Conservation (phyloP, 345 rosid species). For the Linum tenue region DNA sequence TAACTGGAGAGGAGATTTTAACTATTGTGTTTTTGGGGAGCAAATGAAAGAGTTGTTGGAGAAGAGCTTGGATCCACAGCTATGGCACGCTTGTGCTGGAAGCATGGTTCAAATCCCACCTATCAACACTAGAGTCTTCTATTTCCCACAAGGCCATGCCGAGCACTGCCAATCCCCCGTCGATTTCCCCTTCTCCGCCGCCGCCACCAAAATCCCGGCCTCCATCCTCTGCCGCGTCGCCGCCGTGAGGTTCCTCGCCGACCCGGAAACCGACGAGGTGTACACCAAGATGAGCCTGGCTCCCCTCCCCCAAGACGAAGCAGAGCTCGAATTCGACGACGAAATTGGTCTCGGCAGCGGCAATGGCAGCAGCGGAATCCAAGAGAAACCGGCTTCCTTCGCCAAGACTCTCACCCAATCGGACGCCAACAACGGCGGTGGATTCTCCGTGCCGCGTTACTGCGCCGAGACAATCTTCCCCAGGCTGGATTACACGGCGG, state of each 20-base stretch:
- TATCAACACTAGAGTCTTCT: neutral
- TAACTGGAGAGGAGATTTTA: neutral
- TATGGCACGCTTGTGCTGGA: constrained; percentile 6
- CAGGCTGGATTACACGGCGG: constrained; percentile 4
- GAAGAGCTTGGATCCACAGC: neutral
- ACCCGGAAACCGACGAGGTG: constrained; percentile 3
- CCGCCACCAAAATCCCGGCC: neutral
- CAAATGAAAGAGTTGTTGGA: constrained; percentile 29
- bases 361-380: constrained; percentile 7
- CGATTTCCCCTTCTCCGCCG: neutral
- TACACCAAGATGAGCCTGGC: neutral
- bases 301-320: neutral
- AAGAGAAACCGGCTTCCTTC: neutral
- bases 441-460: neutral
- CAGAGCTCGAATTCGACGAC: constrained; percentile 22
- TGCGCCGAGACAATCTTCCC: constrained; percentile 4
- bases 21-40: constrained; percentile 54
- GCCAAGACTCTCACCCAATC: constrained; percentile 1
- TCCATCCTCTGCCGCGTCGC: neutral
- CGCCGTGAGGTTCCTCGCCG: neutral
- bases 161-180: neutral
- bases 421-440: constrained; percentile 3
- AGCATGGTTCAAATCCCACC: neutral
- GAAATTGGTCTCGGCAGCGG: constrained; percentile 26
- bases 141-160: constrained; percentile 2